Evolutionary conservation across 495 filamentous ascomycete genomes (phyloP).

Genomic region (Penicillium angulare): DNA sequence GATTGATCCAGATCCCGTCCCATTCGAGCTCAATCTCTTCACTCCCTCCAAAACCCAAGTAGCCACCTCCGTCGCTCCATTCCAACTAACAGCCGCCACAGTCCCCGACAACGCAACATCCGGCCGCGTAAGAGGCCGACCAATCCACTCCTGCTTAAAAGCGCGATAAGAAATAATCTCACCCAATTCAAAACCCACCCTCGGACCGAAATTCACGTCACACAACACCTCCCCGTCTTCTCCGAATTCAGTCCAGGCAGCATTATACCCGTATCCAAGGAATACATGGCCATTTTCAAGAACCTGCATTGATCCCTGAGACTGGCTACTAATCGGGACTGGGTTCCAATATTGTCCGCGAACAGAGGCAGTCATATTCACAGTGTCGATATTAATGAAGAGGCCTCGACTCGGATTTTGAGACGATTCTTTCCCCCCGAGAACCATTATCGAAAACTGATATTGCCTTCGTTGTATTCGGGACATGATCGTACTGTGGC

Average conservation of each 20-base stretch:
- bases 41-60: constrained; percentile 35
- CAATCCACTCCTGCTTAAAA: constrained; percentile 38
- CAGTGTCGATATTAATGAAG: constrained; percentile 42
- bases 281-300: constrained; percentile 46
- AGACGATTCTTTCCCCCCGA: constrained; percentile 21
- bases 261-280: constrained; percentile 47
- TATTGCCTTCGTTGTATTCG: constrained; percentile 23
- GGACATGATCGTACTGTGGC: constrained; percentile 7
- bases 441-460: constrained; percentile 38
- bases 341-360: constrained; percentile 35
- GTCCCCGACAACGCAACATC: constrained; percentile 26
- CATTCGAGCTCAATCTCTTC: not conserved
- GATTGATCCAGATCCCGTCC: not conserved
- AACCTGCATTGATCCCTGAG: constrained; percentile 47
- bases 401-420: constrained; percentile 36
- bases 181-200: constrained; percentile 20
- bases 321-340: constrained; percentile 32
- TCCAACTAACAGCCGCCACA: constrained; percentile 37
- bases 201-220: constrained; percentile 33
- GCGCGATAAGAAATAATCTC: constrained; percentile 37
- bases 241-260: constrained; percentile 48
- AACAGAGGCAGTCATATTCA: constrained; percentile 34
- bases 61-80: constrained; percentile 41
- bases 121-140: constrained; percentile 26
- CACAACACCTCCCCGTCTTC: constrained; percentile 29